Evolutionary conservation across 768 basidiomycete species (phyloP).

Genomic region (Pseudohyphozyma bogoriensis): DNA sequence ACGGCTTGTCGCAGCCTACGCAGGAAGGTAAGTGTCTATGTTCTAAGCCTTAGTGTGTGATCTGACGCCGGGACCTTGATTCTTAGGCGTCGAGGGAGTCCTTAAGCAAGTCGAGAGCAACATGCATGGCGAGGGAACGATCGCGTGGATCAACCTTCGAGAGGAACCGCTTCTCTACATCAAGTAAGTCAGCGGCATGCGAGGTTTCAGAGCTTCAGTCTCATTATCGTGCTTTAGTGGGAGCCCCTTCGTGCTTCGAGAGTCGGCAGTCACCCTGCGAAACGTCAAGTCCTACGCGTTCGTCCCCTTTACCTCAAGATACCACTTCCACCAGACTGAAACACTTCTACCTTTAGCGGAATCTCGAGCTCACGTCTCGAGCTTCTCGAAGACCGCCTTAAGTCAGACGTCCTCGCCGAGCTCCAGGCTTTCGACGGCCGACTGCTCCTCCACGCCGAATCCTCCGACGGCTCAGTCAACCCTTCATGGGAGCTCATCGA

Average conservation of each 20-base stretch:
- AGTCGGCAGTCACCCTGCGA: constrained; percentile 73
- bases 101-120: constrained; percentile 11
- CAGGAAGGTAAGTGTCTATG: constrained; percentile 73
- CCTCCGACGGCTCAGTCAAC: constrained; percentile 70
- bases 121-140: constrained; percentile 37
- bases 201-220: too few species aligned
- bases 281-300: constrained; percentile 76
- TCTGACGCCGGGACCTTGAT: too few species aligned
- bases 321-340: not conserved
- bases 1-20: constrained; percentile 87
- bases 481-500: constrained; percentile 79
- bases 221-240: too few species aligned
- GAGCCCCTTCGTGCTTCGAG: constrained; percentile 69
- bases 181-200: constrained; percentile 45
- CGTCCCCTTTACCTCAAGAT: not conserved
- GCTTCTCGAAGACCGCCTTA: constrained; percentile 76
- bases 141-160: constrained; percentile 74
- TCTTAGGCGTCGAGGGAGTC: constrained; percentile 48
- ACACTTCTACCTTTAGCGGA: constrained; percentile 51
- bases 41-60: too few species aligned
- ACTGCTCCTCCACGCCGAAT: constrained; percentile 81
- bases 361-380: constrained; percentile 85
- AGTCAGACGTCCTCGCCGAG: constrained; percentile 77
- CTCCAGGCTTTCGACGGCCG: constrained; percentile 69
- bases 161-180: constrained; percentile 68